Evolutionary conservation across 2,329 filamentous ascomycete genomes (phyloP), one percentile per base, ranked within the genome.

Genomic region (Penicillium sp.): DNA sequence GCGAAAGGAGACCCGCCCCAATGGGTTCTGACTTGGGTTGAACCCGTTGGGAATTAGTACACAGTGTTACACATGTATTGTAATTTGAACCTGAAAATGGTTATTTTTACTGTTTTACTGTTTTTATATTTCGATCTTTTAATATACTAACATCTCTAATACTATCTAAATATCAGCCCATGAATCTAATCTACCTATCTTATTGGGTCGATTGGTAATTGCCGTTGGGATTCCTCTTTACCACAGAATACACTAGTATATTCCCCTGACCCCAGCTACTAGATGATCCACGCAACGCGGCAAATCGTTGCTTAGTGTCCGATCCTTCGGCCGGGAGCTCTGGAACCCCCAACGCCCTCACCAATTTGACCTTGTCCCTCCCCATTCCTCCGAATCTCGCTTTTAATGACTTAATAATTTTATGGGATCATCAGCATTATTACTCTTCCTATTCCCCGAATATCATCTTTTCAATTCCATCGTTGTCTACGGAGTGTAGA

Each of bases 1-100:
- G 68, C 40, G 12, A 12, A 12, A 31, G 6, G 3, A 23, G 60
- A 56, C 61, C 68, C 62, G 62, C 66, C 69, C 67, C 67, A 66
- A 64, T 62, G 54, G 52, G 51, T 56, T 54, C 31, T 49, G 57
- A 62, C 57, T 56, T 56, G 55, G 52, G 56, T 58, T 56, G 57
- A 54, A 57, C 59, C 55, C 55, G 55, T 59, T 56, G 47, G 40
- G 45, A 54, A 49, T 56, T 21, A 27, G 17, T 45, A 43, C 45
- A 50, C 17, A 15, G 19, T 37, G 50, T 23, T 46, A 53, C 50
- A 23, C 5, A 4, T 23, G 50, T 53, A 53, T 52, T 52, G 50
- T 41, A 40, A 50, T 48, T 43, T 21, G 7, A 33, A 15, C 19
- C 27, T 21, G 7, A 10, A 15, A 46, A 47, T 4, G 19, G 8